Evolutionary conservation across 2,329 filamentous ascomycete species (phyloP).

Genomic region (Cladosporium sp.): DNA sequence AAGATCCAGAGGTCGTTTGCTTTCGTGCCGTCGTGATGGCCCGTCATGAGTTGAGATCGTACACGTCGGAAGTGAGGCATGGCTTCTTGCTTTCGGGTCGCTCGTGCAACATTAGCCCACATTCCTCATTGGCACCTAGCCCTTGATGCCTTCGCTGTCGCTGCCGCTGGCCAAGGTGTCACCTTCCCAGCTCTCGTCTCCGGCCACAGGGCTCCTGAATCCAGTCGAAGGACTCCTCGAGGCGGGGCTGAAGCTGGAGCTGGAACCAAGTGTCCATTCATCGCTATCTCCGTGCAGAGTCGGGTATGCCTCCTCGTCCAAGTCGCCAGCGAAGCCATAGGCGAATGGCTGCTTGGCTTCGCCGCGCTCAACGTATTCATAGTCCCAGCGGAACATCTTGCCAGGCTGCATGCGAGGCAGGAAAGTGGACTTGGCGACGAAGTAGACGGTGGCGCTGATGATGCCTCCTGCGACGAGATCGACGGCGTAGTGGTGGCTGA

Average conservation of each 20-base stretch:
- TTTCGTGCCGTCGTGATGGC: not conserved
- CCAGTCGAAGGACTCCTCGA: conserved; percentile 54
- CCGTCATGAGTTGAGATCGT: not conserved
- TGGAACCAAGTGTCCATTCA: conserved; percentile 86
- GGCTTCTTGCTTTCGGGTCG: not conserved
- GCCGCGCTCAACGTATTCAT: conserved; percentile 87
- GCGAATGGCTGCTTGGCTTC: conserved; percentile 51
- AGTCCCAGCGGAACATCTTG: conserved; percentile 90
- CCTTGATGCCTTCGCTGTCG: conserved; percentile 34
- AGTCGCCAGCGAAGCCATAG: conserved; percentile 50
- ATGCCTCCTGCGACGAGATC: conserved; percentile 85
- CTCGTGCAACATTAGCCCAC: not conserved
- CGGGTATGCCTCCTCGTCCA: conserved; percentile 46
- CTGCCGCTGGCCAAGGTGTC: conserved; percentile 49
- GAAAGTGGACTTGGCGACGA: conserved; percentile 74
- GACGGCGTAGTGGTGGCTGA: conserved; percentile 94
- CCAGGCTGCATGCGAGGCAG: conserved; percentile 76
- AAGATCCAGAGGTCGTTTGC: no score
- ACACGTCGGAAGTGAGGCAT: no score
- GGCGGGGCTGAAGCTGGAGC: conserved; percentile 67
- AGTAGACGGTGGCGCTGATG: conserved; percentile 61
- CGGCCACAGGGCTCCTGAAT: conserved; percentile 49
- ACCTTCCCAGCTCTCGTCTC: conserved; percentile 54
- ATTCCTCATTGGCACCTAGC: conserved; percentile 10
- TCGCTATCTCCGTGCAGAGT: conserved; percentile 62